Evolutionary conservation across 495 filamentous ascomycete species (phyloP).

Genomic region (Penicillium turbatum): DNA sequence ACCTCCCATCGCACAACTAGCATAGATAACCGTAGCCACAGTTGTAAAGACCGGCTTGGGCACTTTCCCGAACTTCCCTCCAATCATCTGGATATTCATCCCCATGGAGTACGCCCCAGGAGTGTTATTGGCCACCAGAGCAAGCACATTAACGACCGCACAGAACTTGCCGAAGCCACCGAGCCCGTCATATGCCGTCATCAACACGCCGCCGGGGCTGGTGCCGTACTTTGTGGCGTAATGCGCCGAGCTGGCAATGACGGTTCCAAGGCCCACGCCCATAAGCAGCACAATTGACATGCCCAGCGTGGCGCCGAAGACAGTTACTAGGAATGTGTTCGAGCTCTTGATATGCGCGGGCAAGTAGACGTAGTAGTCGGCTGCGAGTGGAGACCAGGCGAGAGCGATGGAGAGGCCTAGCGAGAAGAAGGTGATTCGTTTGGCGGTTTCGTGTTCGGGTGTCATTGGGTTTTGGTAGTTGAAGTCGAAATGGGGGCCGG

Average conservation of each 20-base stretch:
- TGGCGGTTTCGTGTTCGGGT: slow-evolving; percentile 44
- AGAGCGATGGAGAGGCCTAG: slow-evolving; percentile 53
- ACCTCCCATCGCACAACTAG: slow-evolving; percentile 47
- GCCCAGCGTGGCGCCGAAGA: slow-evolving; percentile 45
- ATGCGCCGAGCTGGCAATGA: slow-evolving; percentile 45
- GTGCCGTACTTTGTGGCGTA: slow-evolving; percentile 54
- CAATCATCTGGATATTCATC: slow-evolving; percentile 70
- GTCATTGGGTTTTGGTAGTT: slow-evolving; percentile 36
- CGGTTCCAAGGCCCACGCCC: slow-evolving; percentile 67
- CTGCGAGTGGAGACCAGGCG: slow-evolving; percentile 48
- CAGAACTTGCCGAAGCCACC: slow-evolving; percentile 68
- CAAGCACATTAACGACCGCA: slow-evolving; percentile 61
- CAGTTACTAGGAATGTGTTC: slow-evolving; percentile 45
- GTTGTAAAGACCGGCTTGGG: slow-evolving; percentile 65
- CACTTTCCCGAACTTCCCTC: slow-evolving; percentile 54
- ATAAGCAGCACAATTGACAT: slow-evolving; percentile 58
- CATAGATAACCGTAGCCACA: slow-evolving; percentile 39
- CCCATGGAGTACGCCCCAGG: slow-evolving; percentile 68
- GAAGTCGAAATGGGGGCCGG: slow-evolving; percentile 62
- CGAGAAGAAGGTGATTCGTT: slow-evolving; percentile 62
- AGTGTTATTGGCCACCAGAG: slow-evolving; percentile 66
- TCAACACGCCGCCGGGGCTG: slow-evolving; percentile 61
- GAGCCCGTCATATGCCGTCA: slow-evolving; percentile 58
- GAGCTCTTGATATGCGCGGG: slow-evolving; percentile 45
- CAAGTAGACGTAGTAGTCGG: slow-evolving; percentile 58